Evolutionary conservation across 2,329 filamentous ascomycete genomes (phyloP).

Genomic region (Nemania sp.): DNA sequence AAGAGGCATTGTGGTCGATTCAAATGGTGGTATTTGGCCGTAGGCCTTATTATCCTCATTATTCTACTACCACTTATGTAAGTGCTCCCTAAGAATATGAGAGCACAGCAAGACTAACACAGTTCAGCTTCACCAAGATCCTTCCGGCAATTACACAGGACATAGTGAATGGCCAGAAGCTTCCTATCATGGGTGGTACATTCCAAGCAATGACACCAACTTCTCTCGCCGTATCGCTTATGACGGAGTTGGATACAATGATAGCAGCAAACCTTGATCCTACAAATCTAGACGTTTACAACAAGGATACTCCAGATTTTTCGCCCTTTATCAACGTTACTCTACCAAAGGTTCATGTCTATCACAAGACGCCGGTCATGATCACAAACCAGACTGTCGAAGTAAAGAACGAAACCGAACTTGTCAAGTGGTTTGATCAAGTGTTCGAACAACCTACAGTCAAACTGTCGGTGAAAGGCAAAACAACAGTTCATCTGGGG

Average conservation of each 20-base stretch:
- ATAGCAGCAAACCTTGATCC: slow-evolving; percentile 55
- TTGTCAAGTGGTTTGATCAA: slow-evolving; percentile 54
- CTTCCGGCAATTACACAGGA: slow-evolving; percentile 60
- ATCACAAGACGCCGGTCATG: slow-evolving; percentile 54
- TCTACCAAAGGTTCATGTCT: slow-evolving; percentile 51
- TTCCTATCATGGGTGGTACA: slow-evolving; percentile 55
- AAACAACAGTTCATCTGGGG: slow-evolving; percentile 55
- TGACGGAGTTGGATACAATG: slow-evolving; percentile 55
- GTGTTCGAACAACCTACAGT: slow-evolving; percentile 56
- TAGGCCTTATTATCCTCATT: slow-evolving; percentile 53
- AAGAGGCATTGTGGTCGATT: slow-evolving; percentile 58
- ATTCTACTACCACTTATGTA: slow-evolving; percentile 62
- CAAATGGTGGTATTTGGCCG: slow-evolving; percentile 60
- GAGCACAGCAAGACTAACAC: slow-evolving; percentile 17
- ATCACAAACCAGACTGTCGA: slow-evolving; percentile 53
- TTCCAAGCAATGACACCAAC: slow-evolving; percentile 52
- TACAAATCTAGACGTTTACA: slow-evolving; percentile 56
- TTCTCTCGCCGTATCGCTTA: slow-evolving; percentile 53
- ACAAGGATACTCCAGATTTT: slow-evolving; percentile 52
- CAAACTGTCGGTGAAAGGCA: slow-evolving; percentile 55
- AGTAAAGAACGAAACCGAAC: slow-evolving; percentile 55
- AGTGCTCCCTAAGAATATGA: slow-evolving; percentile 42
- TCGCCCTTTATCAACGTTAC: slow-evolving; percentile 50
- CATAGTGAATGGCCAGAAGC: slow-evolving; percentile 57
- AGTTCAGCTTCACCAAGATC: slow-evolving; percentile 58